Percentiles rank a stretch among this genome's conserved stretches.
phyloP scores from a whole-genome alignment of 371 early-diverging fungal species.

The Mucor mucedo region DNA sequence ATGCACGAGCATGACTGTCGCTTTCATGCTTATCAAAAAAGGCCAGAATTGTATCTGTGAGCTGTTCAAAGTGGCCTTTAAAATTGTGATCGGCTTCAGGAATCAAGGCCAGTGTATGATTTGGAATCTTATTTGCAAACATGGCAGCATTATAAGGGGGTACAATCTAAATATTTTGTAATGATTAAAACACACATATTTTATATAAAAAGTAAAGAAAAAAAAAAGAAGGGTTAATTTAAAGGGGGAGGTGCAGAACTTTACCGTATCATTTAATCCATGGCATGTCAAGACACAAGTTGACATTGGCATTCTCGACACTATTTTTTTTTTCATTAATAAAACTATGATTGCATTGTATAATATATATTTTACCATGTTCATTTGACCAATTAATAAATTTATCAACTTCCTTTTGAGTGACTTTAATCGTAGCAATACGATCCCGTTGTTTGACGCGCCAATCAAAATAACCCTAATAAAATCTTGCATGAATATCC shows the following conservation, averaged over 20 bases:
- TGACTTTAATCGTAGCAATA: slow-evolving; percentile 39
- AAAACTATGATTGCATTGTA: not conserved
- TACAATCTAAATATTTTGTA: slow-evolving; percentile 44
- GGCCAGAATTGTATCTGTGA: slow-evolving; percentile 42
- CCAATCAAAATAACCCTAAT: slow-evolving; percentile 53
- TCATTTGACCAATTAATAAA: slow-evolving; percentile 48
- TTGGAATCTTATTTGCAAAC: slow-evolving; percentile 56
- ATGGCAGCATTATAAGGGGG: slow-evolving; percentile 61
- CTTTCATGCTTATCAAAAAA: slow-evolving; percentile 51
- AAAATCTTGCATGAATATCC: not conserved
- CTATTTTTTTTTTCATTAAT: slow-evolving; percentile 13
- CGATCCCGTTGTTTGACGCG: slow-evolving; percentile 40
- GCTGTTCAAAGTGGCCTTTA: slow-evolving; percentile 48
- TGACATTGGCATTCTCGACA: slow-evolving; percentile 57
- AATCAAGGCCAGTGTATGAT: slow-evolving; percentile 56
- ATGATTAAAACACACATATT: slow-evolving; percentile 3
- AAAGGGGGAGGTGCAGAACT: not conserved
- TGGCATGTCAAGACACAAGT: slow-evolving; percentile 65
- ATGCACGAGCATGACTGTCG: slow-evolving; percentile 40
- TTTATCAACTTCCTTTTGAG: slow-evolving; percentile 40
- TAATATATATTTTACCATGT: slow-evolving; percentile 30
- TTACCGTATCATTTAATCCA: slow-evolving; percentile 60
- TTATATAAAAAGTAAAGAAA: not conserved
- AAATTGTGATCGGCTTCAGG: slow-evolving; percentile 66
- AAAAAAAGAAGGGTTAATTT: slow-evolving; percentile 13